Evolutionary conservation across 2,329 filamentous ascomycete species (phyloP).

Genomic region (Colletotrichum tofieldiae): DNA sequence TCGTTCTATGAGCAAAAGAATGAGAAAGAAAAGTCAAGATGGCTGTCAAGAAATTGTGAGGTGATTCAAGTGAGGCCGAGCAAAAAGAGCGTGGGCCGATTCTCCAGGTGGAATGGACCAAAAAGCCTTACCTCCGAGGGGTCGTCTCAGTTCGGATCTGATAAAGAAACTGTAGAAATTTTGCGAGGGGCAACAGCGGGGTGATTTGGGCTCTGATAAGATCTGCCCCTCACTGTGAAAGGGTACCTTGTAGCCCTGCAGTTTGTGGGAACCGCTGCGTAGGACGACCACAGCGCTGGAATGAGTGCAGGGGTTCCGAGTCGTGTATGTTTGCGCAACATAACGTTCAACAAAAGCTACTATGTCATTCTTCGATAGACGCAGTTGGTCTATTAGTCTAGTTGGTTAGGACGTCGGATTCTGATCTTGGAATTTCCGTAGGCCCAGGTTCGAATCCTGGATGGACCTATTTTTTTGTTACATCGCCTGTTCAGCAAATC

Average conservation of each 20-base stretch:
- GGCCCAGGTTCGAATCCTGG: conserved; percentile 44
- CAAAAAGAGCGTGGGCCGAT: conserved; percentile 30
- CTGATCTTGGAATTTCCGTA: conserved; percentile 38
- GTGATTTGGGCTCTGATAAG: conserved; percentile 38
- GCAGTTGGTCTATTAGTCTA: conserved; percentile 39
- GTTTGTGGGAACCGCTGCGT: not conserved
- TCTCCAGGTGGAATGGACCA: conserved; percentile 20
- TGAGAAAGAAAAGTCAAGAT: not conserved
- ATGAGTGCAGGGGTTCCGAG: no score
- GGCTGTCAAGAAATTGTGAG: not conserved
- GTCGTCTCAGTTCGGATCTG: conserved; percentile 35
- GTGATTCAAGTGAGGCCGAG: conserved; percentile 10
- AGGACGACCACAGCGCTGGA: no score
- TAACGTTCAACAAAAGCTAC: no score
- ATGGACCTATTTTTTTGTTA: conserved; percentile 31
- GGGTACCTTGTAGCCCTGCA: not conserved
- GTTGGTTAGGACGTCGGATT: conserved; percentile 44
- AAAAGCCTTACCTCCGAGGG: conserved; percentile 38
- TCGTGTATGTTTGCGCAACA: no score
- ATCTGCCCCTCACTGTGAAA: conserved; percentile 38
- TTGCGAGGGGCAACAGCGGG: conserved; percentile 43
- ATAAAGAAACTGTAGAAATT: conserved; percentile 39
- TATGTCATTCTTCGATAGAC: no score
- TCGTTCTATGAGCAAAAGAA: conserved; percentile 10
- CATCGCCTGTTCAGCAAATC: no score